Base-by-base conservation (phyloP, 176 grass and related monocot genomes). In the Miscanthus lutarioriparius region DNA sequence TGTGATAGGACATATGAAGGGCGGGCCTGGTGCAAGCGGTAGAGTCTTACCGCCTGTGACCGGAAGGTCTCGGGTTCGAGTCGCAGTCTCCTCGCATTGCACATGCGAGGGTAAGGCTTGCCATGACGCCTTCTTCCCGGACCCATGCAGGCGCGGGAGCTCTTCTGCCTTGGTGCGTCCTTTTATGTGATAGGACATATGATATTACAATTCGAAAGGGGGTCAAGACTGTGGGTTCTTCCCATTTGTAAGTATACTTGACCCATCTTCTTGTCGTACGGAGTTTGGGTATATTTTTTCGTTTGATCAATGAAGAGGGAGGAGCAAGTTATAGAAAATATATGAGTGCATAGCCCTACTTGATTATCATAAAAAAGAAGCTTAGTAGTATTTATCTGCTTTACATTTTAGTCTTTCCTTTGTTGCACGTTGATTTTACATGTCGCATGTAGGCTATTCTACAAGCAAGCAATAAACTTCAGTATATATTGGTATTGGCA, bases 211-310 rank as follows among this genome's bases (percentile, higher is more conserved):
- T 94, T 85, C 80, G 76, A 64, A 94, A 89, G 43, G 93, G 93
- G 11, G 89, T 89, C 23, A 99, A 99, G 86, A 99, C 96, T 79
- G 44, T 99, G 43, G 86, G 90, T 88, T 92, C 93, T 43, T 94
- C 85, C 20, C 96, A 99, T 86, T 91, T 99, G 96, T 99, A 91
- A 92, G 96, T 87, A 62, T 35, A 14, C 74, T 62, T 40, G 45
- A 79, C 39, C 67, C 39, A 53, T 77, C 7, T 72, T 80, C 11
- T 78, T 75, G 4, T n/a, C 15, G 36, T 69, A 16, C 10, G 3
- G 4, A 45, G 49, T 27, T 25, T 69, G 6, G 20, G 12, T 15
- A 45, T 38, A 79, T 4, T 43, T 71, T 53, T 48, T 58, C 16
- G 14, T n/a, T 58, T 47, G 69, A 40, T 15, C 25, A 27, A 37